phyloP scores from a whole-genome alignment of 2,329 filamentous ascomycete species.

The Colletotrichum siamense region DNA sequence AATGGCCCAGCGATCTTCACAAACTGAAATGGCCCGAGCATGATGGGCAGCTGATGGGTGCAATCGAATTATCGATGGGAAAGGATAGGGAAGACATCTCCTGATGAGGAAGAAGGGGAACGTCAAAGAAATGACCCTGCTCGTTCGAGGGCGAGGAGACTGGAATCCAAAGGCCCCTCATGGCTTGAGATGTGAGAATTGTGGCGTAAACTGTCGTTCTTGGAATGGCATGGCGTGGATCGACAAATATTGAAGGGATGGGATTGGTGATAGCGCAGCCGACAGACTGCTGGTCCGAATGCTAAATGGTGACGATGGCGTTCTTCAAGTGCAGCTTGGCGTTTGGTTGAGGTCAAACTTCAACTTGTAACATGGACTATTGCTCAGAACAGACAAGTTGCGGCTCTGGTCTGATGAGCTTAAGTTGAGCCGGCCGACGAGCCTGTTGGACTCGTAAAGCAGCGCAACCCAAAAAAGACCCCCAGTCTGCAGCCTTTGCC shows the following conservation, averaged over 20 bases:
- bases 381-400: not conserved
- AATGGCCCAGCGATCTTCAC: constrained; percentile 24
- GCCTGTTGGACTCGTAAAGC: not conserved
- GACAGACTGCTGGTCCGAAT: not conserved
- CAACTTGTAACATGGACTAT: not conserved
- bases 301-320: not conserved
- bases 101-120: not conserved
- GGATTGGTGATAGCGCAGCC: constrained; percentile 9
- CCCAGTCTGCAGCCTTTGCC: not conserved
- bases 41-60: not conserved
- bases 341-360: not conserved
- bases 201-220: constrained; percentile 11
- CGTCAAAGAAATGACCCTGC: not conserved
- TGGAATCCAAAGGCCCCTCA: constrained; percentile 9
- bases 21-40: constrained; percentile 28
- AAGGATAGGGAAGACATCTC: not conserved
- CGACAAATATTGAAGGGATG: constrained; percentile 20
- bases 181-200: not conserved
- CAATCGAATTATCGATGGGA: not conserved
- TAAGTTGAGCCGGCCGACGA: not conserved
- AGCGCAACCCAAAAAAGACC: not conserved
- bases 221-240: constrained; percentile 11
- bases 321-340: not conserved
- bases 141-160: not conserved
- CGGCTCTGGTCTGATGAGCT: not conserved